Base-by-base conservation (phyloP, 352 stramenopile genomes). In the Aphanomyces euteiches region DNA sequence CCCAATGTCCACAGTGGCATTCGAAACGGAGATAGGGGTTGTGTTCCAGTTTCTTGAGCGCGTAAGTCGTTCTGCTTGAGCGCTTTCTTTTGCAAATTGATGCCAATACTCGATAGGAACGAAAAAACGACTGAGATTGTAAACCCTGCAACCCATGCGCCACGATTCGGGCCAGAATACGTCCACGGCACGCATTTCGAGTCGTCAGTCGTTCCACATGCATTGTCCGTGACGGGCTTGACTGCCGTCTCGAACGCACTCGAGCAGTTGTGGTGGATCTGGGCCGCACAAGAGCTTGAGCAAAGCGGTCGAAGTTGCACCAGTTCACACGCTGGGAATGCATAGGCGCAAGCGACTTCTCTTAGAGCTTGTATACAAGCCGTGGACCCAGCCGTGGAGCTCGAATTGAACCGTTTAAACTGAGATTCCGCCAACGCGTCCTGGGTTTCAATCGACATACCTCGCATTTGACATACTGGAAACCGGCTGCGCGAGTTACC, bases 1-100 rank as follows among this genome's bases (percentile, higher is more conserved):
- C 90, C 90, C 7, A 96, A 65, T 17, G 80, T 74, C 90, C 90
- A 97, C 1, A 96, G 67, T 12, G 90, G 90, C 54, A 96, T 76
- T 3, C 80, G 76, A 73, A 92, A 93, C 19, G 86, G 81, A 1
- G 86, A 83, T 15, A 79, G 73, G 0, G 81, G 79, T 39, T 83
- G 67, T 4, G 72, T 76, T 69, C 87, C 84, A 3, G 73, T 58
- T 43, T 92, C 80, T 19, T 82, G 69, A 1, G 79, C 79, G n/a
- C 71, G 72, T 3, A 90, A 63, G 34, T 94, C 87, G 59, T 89
- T 93, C 69, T 90, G 83, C 70, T 92, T 94, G 48, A 94, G 75
- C 47, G 87, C 83, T n/a, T 80, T 84, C 75, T 94, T 94, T 67
- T 94, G 87, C 64, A 94, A 63, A 47, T 94, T 94, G 66, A 94